Base-by-base conservation (phyloP, 225 moss, liverwort and hornwort genomes). In the Polytrichum formosum region DNA sequence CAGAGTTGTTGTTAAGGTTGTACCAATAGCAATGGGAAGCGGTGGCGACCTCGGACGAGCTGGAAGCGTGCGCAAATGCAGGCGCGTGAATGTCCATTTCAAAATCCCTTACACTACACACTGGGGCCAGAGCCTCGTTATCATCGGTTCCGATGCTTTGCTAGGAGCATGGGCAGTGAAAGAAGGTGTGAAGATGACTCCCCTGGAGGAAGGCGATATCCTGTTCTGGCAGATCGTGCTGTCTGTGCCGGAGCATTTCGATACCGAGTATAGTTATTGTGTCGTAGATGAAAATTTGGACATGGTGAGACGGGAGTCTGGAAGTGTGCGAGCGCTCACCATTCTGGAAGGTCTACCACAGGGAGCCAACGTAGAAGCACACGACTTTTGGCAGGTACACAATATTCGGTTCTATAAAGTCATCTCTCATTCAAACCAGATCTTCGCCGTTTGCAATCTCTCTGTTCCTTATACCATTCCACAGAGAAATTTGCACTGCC, bases 371-470 rank as follows among this genome's bases (percentile, higher is more conserved):
- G 77, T 95, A 7, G 95, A 93, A 60, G 77, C 92, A 21, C 85
- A 87, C 68, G 93, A 95, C 74, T 70, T 80, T 65, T 95, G 95
- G 95, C 95, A 95, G 92, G 95, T 95, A 67, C 69, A 16, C 46
- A 0, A 13, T 46, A 13, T 46, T 4, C 46, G 16, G 16, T 46
- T 46, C 13, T 46, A 13, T 46, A 1, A 35, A 4, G 16, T 46
- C 13, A 13, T 46, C 16, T 10, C 46, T 46, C 46, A 46, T 46
- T 13, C 16, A 46, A 2, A 37, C 13, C 37, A 2, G 0, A 46
- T 46, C 46, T 46, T 46, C 46, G 1, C 13, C 10, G 46, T 16
- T 23, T 26, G 16, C 46, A 28, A 1, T 18, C 30, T 71, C 27
- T 56, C 26, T 68, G 5, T 18, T 46, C 4, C 3, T 2, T 13